These are phyloP conservation scores for Cucurbita ficifolia DNA, from an alignment of 306 rosid species.

Conservation along the genomic window DNA sequence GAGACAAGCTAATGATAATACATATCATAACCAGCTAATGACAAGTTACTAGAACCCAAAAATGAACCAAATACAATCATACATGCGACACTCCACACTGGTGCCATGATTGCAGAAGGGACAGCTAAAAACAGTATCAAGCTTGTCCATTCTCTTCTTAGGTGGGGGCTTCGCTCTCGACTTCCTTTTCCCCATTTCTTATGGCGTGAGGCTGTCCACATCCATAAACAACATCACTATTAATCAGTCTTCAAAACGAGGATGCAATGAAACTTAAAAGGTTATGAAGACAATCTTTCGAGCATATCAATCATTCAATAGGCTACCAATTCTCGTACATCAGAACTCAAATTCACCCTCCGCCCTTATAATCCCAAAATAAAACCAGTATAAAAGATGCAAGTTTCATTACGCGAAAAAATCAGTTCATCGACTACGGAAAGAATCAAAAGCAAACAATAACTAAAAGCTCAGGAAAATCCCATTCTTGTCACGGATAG, in stretches of 20 bases:
- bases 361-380: background rate
- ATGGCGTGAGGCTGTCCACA: background rate
- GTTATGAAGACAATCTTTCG: background rate
- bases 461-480: background rate
- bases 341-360: background rate
- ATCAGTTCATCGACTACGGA: background rate
- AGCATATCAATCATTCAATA: background rate
- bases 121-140: slow-evolving; percentile 86
- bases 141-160: slow-evolving; percentile 92
- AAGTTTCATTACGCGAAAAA: background rate
- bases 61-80: slow-evolving; percentile 12
- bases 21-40: background rate
- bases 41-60: background rate
- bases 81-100: slow-evolving; percentile 90
- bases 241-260: background rate
- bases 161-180: slow-evolving; percentile 87
- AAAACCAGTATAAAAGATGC: background rate
- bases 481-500: background rate
- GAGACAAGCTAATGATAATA: background rate
- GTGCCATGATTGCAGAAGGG: slow-evolving; percentile 96
- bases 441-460: background rate
- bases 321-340: background rate
- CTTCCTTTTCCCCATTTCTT: slow-evolving; percentile 82
- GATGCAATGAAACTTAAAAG: background rate
- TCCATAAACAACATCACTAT: background rate